Base-by-base conservation (phyloP, 225 moss, liverwort and hornwort species). In the Polytrichum formosum region DNA sequence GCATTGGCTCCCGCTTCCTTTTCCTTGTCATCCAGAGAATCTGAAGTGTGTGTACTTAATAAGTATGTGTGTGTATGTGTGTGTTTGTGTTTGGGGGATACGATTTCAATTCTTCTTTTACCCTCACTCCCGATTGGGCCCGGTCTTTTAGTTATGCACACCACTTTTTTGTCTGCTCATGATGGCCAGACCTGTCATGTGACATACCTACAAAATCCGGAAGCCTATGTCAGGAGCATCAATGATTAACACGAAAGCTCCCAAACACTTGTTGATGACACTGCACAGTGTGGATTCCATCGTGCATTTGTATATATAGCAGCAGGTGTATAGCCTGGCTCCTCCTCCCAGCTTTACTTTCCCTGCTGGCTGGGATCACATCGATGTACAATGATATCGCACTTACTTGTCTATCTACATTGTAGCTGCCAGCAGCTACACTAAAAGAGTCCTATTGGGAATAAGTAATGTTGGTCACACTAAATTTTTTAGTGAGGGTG, bases 101-200 rank as follows among this genome's bases (percentile, higher is more conserved):
- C 21, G 21, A 58, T 58, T 58, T 58, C 58, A 58, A 20, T 58
- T 6, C 58, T 23, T 58, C 58, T 58, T 56, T 58, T 58, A 20
- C 58, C 58, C 58, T 58, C 58, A 20, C 58, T 58, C 58, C 58
- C 58, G 6, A 20, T 23, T 23, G 20, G 58, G 23, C 58, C 23
- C n/a, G 21, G 23, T 58, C 23, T 58, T 23, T 20, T 23, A 58
- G 58, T 23, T n/a, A 23, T n/a, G 26, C 26, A 23, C 6, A 6
- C 21, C 58, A 58, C 58, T 58, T 58, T 58, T 21, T 58, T 58
- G 58, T 58, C 58, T 58, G 58, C 58, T 22, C 20, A 58, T 58
- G 58, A 58, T 58, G 23, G 21, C 23, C 23, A 58, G 6, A 23
- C 58, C 20, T 58, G 58, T 58, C 6, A 58, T 58, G 58, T 58